These are phyloP conservation scores for Ascochyta rabiei DNA, from an alignment of 2,329 filamentous ascomycete genomes.

Conservation along the genomic window DNA sequence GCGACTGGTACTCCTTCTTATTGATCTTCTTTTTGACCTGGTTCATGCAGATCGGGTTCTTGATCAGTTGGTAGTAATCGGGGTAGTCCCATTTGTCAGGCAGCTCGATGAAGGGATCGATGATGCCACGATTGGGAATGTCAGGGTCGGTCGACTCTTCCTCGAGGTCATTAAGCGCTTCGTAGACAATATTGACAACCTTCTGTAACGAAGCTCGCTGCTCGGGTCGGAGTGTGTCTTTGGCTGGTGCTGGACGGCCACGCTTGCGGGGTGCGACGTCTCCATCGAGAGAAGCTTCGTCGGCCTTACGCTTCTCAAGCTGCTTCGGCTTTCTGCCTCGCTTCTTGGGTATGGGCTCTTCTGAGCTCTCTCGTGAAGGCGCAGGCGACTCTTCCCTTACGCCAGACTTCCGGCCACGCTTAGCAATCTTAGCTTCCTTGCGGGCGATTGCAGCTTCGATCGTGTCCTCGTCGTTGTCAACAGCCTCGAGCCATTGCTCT, in stretches of 20 bases:
- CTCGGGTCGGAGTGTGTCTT: slow-evolving; percentile 70
- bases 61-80: slow-evolving; percentile 94
- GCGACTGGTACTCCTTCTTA: slow-evolving; percentile 85
- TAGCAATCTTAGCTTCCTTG: slow-evolving; percentile 84
- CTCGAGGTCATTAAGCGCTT: slow-evolving; percentile 82
- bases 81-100: slow-evolving; percentile 88
- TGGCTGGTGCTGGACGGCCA: slow-evolving; percentile 66
- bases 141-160: slow-evolving; percentile 70
- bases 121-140: slow-evolving; percentile 75
- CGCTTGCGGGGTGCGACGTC: slow-evolving; percentile 71
- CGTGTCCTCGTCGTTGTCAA: slow-evolving; percentile 93
- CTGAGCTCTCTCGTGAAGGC: slow-evolving; percentile 81
- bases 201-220: slow-evolving; percentile 80
- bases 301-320: slow-evolving; percentile 86
- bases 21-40: slow-evolving; percentile 95
- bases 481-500: slow-evolving; percentile 98
- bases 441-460: slow-evolving; percentile 92
- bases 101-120: slow-evolving; percentile 91
- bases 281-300: slow-evolving; percentile 67
- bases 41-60: slow-evolving; percentile 93
- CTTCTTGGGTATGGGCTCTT: slow-evolving; percentile 77
- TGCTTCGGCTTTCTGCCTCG: slow-evolving; percentile 76
- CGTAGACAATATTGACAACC: slow-evolving; percentile 77
- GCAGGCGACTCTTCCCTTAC: slow-evolving; percentile 73
- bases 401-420: slow-evolving; percentile 70